A percentile compares a stretch with the other conserved stretches of the same genome.
These are phyloP conservation scores for Boeremia exigua DNA, from an alignment of 2,329 filamentous ascomycete species.

Conservation along the genomic window DNA sequence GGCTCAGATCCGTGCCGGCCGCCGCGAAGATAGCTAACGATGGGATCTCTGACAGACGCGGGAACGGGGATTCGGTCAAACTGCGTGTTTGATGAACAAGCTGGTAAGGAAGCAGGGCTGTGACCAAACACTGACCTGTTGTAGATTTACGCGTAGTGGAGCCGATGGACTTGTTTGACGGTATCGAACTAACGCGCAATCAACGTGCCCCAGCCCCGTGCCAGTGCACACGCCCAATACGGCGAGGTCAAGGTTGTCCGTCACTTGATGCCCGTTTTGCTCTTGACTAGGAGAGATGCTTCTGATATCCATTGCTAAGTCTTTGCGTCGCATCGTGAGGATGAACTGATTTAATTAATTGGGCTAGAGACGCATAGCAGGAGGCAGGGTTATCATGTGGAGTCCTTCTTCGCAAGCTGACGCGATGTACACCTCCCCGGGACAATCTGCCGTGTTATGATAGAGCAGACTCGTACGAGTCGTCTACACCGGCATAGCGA, in stretches of 20 bases:
- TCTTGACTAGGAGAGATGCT: background rate
- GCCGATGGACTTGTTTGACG: slow-evolving; percentile 58
- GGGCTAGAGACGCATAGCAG: slow-evolving; percentile 5
- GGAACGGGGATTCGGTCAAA: slow-evolving; percentile 64
- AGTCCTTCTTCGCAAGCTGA: background rate
- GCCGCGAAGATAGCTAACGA: slow-evolving; percentile 64
- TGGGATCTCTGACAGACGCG: slow-evolving; percentile 60
- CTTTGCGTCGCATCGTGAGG: slow-evolving; percentile 18
- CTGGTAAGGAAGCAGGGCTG: background rate
- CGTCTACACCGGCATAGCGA: background rate
- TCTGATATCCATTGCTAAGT: slow-evolving; percentile 22
- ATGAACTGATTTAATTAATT: slow-evolving; percentile 12
- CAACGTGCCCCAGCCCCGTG: slow-evolving; percentile 63
- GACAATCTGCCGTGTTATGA: background rate
- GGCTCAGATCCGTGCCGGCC: slow-evolving; percentile 61
- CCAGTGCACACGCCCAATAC: slow-evolving; percentile 63
- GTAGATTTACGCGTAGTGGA: slow-evolving; percentile 63
- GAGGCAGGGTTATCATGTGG: background rate
- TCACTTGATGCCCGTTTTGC: slow-evolving; percentile 3
- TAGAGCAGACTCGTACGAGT: background rate
- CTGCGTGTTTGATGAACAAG: slow-evolving; percentile 29
- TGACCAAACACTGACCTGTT: slow-evolving; percentile 37
- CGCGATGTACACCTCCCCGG: background rate
- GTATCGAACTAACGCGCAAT: slow-evolving; percentile 65
- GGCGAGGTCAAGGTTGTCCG: slow-evolving; percentile 53